Percentiles rank a stretch among this genome's conserved stretches.
phyloP scores from a whole-genome alignment of 2,329 filamentous ascomycete genomes.

The Alternaria sp. region DNA sequence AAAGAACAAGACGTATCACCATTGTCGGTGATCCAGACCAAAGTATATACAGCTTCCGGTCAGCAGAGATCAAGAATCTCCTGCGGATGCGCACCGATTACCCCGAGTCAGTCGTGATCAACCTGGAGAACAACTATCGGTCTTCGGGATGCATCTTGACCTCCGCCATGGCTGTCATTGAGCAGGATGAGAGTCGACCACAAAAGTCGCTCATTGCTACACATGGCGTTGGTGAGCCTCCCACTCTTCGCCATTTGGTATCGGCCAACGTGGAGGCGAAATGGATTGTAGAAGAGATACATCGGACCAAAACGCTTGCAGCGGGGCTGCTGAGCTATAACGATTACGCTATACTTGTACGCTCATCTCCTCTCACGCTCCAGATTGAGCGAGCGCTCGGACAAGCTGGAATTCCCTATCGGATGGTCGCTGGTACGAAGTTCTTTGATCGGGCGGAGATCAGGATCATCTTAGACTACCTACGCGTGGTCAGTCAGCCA shows the following conservation, averaged over 20 bases:
- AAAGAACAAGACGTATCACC: conserved; percentile 77
- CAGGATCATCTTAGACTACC: conserved; percentile 85
- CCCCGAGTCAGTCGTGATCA: conserved; percentile 79
- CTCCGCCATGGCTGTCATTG: conserved; percentile 83
- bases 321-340: conserved; percentile 75
- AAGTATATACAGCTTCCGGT: conserved; percentile 96
- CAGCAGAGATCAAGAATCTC: conserved; percentile 90
- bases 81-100: conserved; percentile 79
- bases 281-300: conserved; percentile 89
- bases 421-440: conserved; percentile 88
- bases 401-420: conserved; percentile 83
- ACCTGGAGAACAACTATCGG: conserved; percentile 92
- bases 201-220: conserved; percentile 81
- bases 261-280: conserved; percentile 76
- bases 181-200: conserved; percentile 84
- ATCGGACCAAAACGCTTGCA: conserved; percentile 72
- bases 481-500: conserved; percentile 83
- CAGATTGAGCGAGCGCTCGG: conserved; percentile 86
- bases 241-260: conserved; percentile 79
- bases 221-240: conserved; percentile 79
- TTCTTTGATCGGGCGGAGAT: conserved; percentile 95
- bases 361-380: conserved; percentile 81
- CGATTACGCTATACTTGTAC: conserved; percentile 87
- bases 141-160: conserved; percentile 86
- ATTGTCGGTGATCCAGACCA: conserved; percentile 97